phyloP scores from a whole-genome alignment of 768 basidiomycete genomes.

The Mycena venus region DNA sequence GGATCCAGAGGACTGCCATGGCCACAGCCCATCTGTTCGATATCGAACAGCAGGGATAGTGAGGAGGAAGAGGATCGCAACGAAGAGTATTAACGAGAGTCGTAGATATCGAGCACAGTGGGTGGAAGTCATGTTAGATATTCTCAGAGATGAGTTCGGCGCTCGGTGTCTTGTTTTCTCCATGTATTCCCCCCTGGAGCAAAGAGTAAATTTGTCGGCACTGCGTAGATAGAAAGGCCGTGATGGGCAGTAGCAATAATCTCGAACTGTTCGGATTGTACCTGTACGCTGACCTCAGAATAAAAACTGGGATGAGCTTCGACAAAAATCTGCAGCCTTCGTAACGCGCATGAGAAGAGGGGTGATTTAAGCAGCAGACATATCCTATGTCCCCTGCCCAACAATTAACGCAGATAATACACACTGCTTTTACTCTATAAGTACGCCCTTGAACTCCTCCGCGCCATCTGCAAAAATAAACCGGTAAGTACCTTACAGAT shows the following conservation, averaged over 20 bases:
- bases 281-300: too few relatives aligned
- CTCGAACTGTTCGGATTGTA: too few relatives aligned
- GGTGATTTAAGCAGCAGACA: constrained; percentile 19
- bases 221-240: too few relatives aligned
- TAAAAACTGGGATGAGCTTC: too few relatives aligned
- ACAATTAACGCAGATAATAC: constrained; percentile 25
- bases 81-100: not conserved
- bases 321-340: too few relatives aligned
- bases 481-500: constrained; percentile 40
- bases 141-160: not conserved
- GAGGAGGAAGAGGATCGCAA: not conserved
- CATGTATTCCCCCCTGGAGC: not conserved
- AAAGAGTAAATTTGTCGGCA: too few relatives aligned
- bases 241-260: too few relatives aligned
- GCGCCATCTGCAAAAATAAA: constrained; percentile 39
- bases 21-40: not conserved
- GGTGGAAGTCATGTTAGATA: not conserved
- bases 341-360: not conserved
- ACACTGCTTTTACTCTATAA: constrained; percentile 37
- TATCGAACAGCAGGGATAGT: not conserved
- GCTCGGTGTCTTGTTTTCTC: not conserved
- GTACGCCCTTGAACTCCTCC: constrained; percentile 47
- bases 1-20: too few relatives aligned
- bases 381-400: constrained; percentile 1
- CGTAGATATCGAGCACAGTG: not conserved